Conservation (phyloP, 2,329 filamentous ascomycete species). For the Aciculosporium take region DNA sequence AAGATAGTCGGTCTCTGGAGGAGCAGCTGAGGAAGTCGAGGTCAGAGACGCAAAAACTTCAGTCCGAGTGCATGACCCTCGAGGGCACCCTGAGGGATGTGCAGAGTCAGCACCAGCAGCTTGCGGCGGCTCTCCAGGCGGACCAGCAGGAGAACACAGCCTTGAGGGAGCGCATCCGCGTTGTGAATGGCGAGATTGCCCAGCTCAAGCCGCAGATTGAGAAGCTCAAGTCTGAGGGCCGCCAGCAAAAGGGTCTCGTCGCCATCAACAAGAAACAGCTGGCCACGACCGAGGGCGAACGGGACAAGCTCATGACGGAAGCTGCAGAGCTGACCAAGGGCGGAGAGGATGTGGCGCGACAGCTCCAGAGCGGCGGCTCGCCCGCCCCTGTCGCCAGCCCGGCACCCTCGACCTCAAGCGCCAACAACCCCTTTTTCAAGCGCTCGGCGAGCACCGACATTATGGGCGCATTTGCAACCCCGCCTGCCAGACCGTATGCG, state of each 20-base stretch:
- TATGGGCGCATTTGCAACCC: slow-evolving; percentile 37
- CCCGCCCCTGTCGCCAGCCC: slow-evolving; percentile 52
- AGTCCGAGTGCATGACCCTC: slow-evolving; percentile 69
- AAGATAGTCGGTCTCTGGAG: slow-evolving; percentile 70
- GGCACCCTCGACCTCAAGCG: slow-evolving; percentile 51
- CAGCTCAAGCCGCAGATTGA: slow-evolving; percentile 83
- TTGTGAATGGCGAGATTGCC: slow-evolving; percentile 67
- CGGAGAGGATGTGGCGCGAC: slow-evolving; percentile 43
- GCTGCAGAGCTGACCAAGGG: slow-evolving; percentile 53
- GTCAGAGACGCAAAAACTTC: slow-evolving; percentile 70
- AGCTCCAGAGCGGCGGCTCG: slow-evolving; percentile 36
- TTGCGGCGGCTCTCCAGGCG: slow-evolving; percentile 58
- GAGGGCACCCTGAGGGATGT: slow-evolving; percentile 72
- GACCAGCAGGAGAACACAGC: slow-evolving; percentile 80
- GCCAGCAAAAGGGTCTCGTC: slow-evolving; percentile 90
- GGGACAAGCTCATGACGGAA: slow-evolving; percentile 75
- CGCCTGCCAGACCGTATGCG: slow-evolving; percentile 32
- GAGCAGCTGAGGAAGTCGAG: slow-evolving; percentile 65
- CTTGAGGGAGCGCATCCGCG: slow-evolving; percentile 76
- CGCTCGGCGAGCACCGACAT: slow-evolving; percentile 48
- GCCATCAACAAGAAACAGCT: slow-evolving; percentile 99
- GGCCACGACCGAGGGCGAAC: slow-evolving; percentile 73
- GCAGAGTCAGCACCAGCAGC: slow-evolving; percentile 66
- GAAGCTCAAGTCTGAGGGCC: slow-evolving; percentile 79
- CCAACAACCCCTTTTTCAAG: slow-evolving; percentile 92